Evolutionary conservation across 2,329 filamentous ascomycete genomes (phyloP).

Genomic region (Corinectria fuckeliana): DNA sequence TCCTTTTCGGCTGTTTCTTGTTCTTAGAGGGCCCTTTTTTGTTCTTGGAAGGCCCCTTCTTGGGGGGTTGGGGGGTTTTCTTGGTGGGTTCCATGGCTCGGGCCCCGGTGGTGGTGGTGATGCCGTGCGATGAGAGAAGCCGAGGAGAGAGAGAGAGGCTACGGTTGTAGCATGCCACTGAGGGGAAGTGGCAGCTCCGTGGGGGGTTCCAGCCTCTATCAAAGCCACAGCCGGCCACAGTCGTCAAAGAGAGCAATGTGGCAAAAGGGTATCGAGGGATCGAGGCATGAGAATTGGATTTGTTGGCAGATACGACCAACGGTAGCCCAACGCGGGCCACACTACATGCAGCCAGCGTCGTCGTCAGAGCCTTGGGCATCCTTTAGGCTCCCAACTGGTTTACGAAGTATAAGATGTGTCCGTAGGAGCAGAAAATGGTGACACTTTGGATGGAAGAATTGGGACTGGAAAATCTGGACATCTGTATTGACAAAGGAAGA

Average conservation of each 20-base stretch:
- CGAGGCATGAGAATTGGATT: neutral
- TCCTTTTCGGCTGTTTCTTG: neutral
- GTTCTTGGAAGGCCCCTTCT: no score
- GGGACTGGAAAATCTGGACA: neutral
- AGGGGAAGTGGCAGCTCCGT: neutral
- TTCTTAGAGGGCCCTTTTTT: neutral
- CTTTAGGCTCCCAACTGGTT: neutral
- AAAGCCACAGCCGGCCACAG: neutral
- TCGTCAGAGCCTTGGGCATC: constrained; percentile 4
- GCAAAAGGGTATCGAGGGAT: neutral
- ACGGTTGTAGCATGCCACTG: neutral
- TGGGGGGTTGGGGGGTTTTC: neutral
- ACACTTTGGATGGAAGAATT: neutral
- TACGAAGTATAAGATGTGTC: neutral
- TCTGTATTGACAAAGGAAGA: no score
- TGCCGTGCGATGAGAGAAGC: neutral
- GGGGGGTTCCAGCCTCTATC: constrained; percentile 2
- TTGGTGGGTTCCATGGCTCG: neutral
- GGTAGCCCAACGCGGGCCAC: constrained; percentile 2
- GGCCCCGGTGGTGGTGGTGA: neutral
- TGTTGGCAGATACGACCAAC: constrained; percentile 8
- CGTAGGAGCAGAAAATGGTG: no score
- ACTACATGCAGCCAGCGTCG: constrained; percentile 9
- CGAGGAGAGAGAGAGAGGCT: neutral
- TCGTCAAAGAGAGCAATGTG: neutral